Base-by-base conservation (phyloP, 2,329 filamentous ascomycete genomes). In the Cytospora mali region DNA sequence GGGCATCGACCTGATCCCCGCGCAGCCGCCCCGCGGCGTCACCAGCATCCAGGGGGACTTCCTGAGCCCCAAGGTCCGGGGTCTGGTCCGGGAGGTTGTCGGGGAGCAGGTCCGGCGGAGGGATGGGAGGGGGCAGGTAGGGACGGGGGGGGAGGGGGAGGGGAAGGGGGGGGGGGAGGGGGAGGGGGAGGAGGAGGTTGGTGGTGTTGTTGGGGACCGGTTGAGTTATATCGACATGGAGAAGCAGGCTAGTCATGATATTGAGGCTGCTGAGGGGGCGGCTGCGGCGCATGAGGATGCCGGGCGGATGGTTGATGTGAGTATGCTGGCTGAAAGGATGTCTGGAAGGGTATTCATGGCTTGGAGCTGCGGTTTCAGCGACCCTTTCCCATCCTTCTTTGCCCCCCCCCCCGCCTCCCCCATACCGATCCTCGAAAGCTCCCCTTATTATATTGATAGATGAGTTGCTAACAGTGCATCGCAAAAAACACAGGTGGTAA, bases 1-100 rank as follows among this genome's bases (percentile, higher is more conserved):
- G 29, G 96, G 95, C 13, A 94, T 99, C 70, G 95, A 99, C 74
- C 84, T 99, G 57, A 92, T 99, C 67, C 95, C 95, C 5, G 92
- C 93, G 0, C 90, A 94, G 73, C 94, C 96, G 6, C 95, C 95
- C 0, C 87, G 85, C 71, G 95, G 95, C 25, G 93, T 96, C n/a
- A 93, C 91, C 29, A 92, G 92, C 2, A 93, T 99, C 62, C 95
- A 99, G 76, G 95, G 96, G 54, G 91, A 99, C 74, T 98, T 99
- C 68, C 80, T 98, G 48, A 90, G 88, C 6, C 83, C 86, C 0
- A 76, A 78, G 2, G 88, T 97, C n/a, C 90, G 90, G 74, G 83
- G 80, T 25, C 85, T 94, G 74, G 88, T 97, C 46, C 88, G 89
- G 73, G 82, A 86, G 6, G 95, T 93, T 71, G 84, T 99, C 48